Evolutionary conservation across 202 grass and related monocot genomes (phyloP).

Genomic region (Dendrocalamus latiflorus): DNA sequence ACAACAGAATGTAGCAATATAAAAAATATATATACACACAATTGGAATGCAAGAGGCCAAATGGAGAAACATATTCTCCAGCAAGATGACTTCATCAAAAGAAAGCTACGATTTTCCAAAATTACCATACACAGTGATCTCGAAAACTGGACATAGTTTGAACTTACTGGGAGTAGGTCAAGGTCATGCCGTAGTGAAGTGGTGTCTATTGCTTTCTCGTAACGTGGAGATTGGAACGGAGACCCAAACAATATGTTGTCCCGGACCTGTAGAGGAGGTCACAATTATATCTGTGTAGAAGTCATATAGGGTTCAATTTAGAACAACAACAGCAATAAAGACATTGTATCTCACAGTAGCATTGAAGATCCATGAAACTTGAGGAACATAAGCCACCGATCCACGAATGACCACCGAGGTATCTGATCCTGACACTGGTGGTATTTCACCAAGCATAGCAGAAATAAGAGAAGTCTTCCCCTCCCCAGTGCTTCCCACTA

Average conservation of each 20-base stretch:
- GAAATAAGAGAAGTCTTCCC: constrained; percentile 98
- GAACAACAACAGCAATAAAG: background rate
- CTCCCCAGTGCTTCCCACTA: constrained; percentile 97
- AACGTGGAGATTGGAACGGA: constrained; percentile 65
- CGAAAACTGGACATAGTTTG: background rate
- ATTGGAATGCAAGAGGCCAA: background rate
- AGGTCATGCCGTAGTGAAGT: constrained; percentile 84
- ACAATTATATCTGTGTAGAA: constrained; percentile 16
- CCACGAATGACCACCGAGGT: constrained; percentile 67
- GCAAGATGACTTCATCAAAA: constrained; percentile 2
- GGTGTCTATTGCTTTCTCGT: constrained; percentile 69
- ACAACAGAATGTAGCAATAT: background rate
- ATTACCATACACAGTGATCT: background rate
- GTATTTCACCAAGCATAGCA: constrained; percentile 95
- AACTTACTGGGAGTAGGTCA: constrained; percentile 81
- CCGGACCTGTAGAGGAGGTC: constrained; percentile 54
- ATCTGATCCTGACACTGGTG: constrained; percentile 60
- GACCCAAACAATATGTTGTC: constrained; percentile 99
- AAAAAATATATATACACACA: background rate
- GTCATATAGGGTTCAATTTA: background rate
- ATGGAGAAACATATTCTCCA: background rate
- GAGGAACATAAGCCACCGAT: constrained; percentile 94
- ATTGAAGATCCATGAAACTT: constrained; percentile 99
- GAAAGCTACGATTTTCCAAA: background rate
- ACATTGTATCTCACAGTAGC: constrained; percentile 66